Base-by-base conservation (phyloP, 2,329 filamentous ascomycete species). In the Aspergillus transmontanensis region DNA sequence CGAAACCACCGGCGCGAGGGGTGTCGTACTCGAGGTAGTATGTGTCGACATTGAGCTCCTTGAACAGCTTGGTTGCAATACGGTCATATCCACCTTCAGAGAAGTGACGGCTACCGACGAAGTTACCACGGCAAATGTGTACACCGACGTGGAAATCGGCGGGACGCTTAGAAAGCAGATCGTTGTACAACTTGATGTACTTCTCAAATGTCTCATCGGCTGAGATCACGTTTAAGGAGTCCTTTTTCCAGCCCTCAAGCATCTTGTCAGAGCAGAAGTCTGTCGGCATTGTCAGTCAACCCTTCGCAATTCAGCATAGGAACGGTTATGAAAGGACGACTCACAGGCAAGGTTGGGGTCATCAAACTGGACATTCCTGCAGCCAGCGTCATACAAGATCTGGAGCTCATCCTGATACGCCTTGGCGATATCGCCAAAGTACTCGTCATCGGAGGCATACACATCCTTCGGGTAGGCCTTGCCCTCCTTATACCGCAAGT, bases 121-220 rank as follows among this genome's bases (percentile, higher is more conserved):
- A 90, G 79, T 90, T 90, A 56, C 79, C 80, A 63, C 75, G 85
- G 83, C 91, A 93, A 58, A 93, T 82, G 73, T 94, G 91, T 19
- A 94, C 88, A 53, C 91, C 91, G 3, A 91, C 84, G 76, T 93
- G 90, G 82, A 93, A 86, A 73, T 93, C 90, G 2, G 82, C 75
- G 0, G 90, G 89, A 0, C 87, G 80, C 70, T 86, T 85, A 70
- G 82, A 80, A 72, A 92, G 83, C 71, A 84, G 87, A 76, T 90
- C 88, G 75, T 93, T 93, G 83, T 93, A 93, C 68, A 92, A 86
- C 65, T 85, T 82, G 75, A 94, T 90, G 78, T 94, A 94, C 32
- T 89, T 86, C 69, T 92, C 89, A 26, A 94, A 85, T 51, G 92
- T 87, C 68, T 89, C 87, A 55, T 91, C 89, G 7, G 90, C 86